These are phyloP conservation scores for Metschnikowia gelsemii DNA, from an alignment of 805 yeast species.

Conservation along the genomic window DNA sequence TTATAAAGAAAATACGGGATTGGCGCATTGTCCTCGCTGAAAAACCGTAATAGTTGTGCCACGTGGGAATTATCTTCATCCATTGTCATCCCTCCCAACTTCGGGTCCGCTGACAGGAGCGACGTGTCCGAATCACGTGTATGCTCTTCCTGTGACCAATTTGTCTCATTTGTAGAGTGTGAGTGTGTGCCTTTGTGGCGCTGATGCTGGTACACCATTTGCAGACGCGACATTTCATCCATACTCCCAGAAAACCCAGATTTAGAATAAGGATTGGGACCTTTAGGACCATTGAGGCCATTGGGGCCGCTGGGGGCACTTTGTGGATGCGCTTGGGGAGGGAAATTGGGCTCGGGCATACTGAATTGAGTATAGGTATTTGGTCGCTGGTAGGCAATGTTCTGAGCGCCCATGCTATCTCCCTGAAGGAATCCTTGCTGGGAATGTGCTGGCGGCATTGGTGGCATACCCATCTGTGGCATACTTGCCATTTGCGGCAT, in stretches of 20 bases:
- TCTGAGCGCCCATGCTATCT: conserved; percentile 3
- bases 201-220: conserved; percentile 17
- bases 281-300: too few species aligned
- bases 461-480: conserved; percentile 14
- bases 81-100: conserved; percentile 29
- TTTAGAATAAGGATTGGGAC: too few species aligned
- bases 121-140: conserved; percentile 43
- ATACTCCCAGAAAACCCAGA: too few species aligned
- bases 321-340: conserved; percentile 1
- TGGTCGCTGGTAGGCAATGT: neutral
- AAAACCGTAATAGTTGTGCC: conserved; percentile 40
- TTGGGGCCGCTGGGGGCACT: neutral
- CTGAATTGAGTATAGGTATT: neutral
- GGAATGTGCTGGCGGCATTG: conserved; percentile 6
- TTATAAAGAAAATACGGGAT: conserved; percentile 66
- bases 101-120: conserved; percentile 20
- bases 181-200: conserved; percentile 21
- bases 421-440: conserved; percentile 25
- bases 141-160: conserved; percentile 44
- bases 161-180: conserved; percentile 44
- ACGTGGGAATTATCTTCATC: conserved; percentile 49
- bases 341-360: conserved; percentile 1
- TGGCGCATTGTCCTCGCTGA: conserved; percentile 42
- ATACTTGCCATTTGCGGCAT: conserved; percentile 8
- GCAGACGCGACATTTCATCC: conserved; percentile 18